Percentiles rank a stretch among this genome's conserved stretches.
Evolutionary conservation across 2,329 filamentous ascomycete species (phyloP).

Genomic region (Ascochyta rabiei): DNA sequence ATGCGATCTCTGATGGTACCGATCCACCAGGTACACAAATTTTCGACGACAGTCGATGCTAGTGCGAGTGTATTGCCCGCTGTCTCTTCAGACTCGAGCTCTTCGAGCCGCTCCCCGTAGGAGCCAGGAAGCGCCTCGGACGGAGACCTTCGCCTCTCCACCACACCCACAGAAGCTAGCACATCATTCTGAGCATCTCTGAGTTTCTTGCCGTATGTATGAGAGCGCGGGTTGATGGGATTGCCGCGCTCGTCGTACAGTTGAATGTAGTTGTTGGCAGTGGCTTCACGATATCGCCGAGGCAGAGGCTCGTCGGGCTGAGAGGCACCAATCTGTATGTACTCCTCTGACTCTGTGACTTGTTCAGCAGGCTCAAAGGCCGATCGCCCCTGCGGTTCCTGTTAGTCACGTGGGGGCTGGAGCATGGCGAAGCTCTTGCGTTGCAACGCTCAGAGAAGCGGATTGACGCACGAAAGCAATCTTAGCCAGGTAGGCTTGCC

Average conservation of each 20-base stretch:
- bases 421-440: background rate
- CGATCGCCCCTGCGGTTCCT: conserved; percentile 47
- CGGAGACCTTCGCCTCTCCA: conserved; percentile 47
- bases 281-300: conserved; percentile 27
- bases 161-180: conserved; percentile 55
- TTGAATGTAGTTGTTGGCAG: conserved; percentile 42
- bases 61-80: conserved; percentile 36
- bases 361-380: conserved; percentile 46
- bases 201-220: conserved; percentile 48
- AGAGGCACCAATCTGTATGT: conserved; percentile 34
- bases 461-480: conserved; percentile 43
- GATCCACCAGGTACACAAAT: conserved; percentile 46
- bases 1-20: conserved; percentile 39
- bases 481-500: conserved; percentile 47
- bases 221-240: conserved; percentile 51
- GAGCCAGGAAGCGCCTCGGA: conserved; percentile 35
- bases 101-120: conserved; percentile 35
- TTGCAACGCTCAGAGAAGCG: background rate
- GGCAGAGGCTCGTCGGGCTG: conserved; percentile 31
- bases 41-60: conserved; percentile 31
- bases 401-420: conserved; percentile 21
- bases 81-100: conserved; percentile 40
- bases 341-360: conserved; percentile 30
- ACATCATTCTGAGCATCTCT: conserved; percentile 57
- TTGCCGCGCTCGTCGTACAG: conserved; percentile 54